Evolutionary conservation across 306 rosid genomes (phyloP).

Genomic region (Glycyrrhiza uralensis): DNA sequence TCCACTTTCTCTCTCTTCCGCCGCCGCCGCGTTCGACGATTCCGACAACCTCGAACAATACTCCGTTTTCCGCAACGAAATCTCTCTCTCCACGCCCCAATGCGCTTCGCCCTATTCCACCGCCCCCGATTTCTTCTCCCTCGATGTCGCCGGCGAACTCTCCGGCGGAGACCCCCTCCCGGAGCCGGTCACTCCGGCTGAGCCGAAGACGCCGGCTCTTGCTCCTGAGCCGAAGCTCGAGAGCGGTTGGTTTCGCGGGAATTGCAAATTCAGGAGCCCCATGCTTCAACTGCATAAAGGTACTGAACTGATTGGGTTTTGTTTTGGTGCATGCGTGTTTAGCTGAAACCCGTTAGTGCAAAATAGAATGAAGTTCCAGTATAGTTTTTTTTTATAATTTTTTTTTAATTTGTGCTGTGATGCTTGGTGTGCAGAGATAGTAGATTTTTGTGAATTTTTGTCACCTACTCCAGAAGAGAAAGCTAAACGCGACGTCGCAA

Average conservation of each 20-base stretch:
- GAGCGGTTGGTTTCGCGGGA: constrained; percentile 79
- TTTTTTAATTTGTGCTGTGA: background rate
- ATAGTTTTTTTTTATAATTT: background rate
- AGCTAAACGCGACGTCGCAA: constrained; percentile 59
- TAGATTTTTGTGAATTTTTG: constrained; percentile 86
- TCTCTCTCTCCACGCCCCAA: constrained; percentile 48
- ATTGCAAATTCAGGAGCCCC: constrained; percentile 70
- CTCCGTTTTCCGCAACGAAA: constrained; percentile 72
- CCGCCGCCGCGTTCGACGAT: constrained; percentile 13
- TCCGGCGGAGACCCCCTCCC: constrained; percentile 17
- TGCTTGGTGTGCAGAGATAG: constrained; percentile 56
- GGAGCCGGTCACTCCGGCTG: background rate
- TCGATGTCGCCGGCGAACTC: constrained; percentile 50
- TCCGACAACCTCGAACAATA: constrained; percentile 40
- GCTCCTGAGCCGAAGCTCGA: constrained; percentile 67
- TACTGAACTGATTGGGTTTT: constrained; percentile 18
- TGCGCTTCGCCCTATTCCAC: constrained; percentile 26
- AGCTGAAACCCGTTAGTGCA: background rate
- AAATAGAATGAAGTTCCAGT: too few relatives aligned
- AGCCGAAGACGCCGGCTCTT: constrained; percentile 46
- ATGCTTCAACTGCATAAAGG: constrained; percentile 98
- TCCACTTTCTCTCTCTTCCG: constrained; percentile 38
- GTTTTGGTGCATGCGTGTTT: background rate
- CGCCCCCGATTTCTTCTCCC: constrained; percentile 70
- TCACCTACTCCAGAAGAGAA: constrained; percentile 85